These are phyloP conservation scores for Rubus idaeus DNA, from an alignment of 306 rosid species.

Conservation along the genomic window DNA sequence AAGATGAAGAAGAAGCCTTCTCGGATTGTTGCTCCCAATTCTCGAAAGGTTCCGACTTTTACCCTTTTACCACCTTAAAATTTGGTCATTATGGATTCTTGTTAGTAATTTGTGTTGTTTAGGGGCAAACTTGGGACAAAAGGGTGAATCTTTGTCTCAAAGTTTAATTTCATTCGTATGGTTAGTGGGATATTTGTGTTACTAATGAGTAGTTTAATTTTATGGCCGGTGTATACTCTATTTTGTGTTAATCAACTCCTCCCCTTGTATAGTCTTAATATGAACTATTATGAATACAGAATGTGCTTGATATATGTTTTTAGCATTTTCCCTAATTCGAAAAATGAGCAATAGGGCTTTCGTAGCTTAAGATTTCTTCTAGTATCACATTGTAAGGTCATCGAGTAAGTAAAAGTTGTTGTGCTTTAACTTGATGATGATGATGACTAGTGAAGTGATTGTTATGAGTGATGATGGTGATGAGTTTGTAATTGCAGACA, in stretches of 20 bases:
- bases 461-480: not conserved
- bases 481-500: conserved; percentile 19
- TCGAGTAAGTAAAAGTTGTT: not conserved
- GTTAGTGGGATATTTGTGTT: not conserved
- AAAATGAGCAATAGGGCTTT: not conserved
- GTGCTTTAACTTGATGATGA: not conserved
- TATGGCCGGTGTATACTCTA: not conserved
- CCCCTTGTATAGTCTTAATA: not conserved
- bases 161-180: not conserved
- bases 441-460: not conserved
- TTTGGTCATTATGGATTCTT: not conserved
- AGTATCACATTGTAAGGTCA: not conserved
- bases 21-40: conserved; percentile 12
- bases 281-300: not conserved
- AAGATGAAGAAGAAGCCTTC: conserved; percentile 30
- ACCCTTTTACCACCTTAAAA: not conserved
- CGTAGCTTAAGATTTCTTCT: not conserved
- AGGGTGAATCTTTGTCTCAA: not conserved
- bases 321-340: not conserved
- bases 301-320: not conserved
- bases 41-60: conserved; percentile 50
- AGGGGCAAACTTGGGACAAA: not conserved
- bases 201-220: not conserved
- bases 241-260: not conserved
- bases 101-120: not conserved